Evolutionary conservation across 2,329 filamentous ascomycete species (phyloP).

Genomic region (Fusarium praegraminearum): DNA sequence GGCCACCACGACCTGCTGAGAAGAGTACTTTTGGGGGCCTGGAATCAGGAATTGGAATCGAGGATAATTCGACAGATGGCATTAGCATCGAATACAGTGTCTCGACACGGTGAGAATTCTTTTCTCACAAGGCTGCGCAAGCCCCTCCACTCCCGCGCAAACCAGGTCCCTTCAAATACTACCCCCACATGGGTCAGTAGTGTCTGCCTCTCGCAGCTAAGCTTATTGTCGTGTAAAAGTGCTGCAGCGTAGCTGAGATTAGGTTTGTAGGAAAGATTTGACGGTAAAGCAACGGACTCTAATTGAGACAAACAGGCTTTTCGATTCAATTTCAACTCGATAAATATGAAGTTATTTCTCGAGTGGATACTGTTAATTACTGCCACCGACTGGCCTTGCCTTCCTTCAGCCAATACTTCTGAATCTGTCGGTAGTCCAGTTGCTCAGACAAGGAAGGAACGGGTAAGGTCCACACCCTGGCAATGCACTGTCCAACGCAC

Average conservation of each 20-base stretch:
- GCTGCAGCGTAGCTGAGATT: not conserved
- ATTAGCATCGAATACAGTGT: slow-evolving; percentile 17
- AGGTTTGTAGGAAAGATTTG: not conserved
- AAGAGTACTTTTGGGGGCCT: slow-evolving; percentile 28
- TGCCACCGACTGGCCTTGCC: not conserved
- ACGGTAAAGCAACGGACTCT: not conserved
- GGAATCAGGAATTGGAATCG: slow-evolving; percentile 14
- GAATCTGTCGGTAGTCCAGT: slow-evolving; percentile 23
- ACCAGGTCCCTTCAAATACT: slow-evolving; percentile 33
- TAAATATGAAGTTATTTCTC: not conserved
- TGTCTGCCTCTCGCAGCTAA: slow-evolving; percentile 20
- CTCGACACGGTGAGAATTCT: not conserved
- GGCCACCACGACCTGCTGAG: slow-evolving; percentile 23
- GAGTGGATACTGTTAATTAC: slow-evolving; percentile 25
- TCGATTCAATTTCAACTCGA: not conserved
- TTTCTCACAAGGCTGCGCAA: slow-evolving; percentile 37
- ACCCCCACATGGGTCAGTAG: slow-evolving; percentile 26
- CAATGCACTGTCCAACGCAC: slow-evolving; percentile 31
- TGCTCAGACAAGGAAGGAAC: slow-evolving; percentile 21
- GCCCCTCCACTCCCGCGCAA: slow-evolving; percentile 38
- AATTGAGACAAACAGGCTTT: not conserved
- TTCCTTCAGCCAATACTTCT: slow-evolving; percentile 14
- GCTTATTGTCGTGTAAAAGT: slow-evolving; percentile 21
- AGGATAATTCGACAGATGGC: slow-evolving; percentile 1
- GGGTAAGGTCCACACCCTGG: slow-evolving; percentile 33